Percentiles rank a stretch among this genome's conserved stretches.
Evolutionary conservation across 345 rosid species (phyloP).

Genomic region (Eucalyptus rudis): DNA sequence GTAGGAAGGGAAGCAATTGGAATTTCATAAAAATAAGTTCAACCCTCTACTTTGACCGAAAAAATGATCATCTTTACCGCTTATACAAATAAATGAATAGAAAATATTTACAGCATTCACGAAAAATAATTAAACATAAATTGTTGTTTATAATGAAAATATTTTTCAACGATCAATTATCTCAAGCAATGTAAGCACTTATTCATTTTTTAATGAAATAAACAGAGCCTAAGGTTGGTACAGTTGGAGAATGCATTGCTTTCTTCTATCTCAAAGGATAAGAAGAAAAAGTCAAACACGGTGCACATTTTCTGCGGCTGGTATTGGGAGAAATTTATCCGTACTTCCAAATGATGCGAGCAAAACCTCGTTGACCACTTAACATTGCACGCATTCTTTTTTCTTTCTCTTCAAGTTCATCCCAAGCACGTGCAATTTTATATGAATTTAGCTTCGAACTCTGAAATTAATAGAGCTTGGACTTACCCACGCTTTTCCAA

Average conservation of each 20-base stretch:
- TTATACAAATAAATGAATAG: no score
- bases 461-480: background rate
- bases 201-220: no score
- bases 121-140: no score
- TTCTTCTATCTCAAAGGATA: background rate
- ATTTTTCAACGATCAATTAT: no score
- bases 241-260: background rate
- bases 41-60: no score
- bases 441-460: background rate
- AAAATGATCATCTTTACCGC: no score
- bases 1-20: background rate
- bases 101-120: no score
- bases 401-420: background rate
- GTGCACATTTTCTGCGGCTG: background rate
- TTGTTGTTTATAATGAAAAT: no score
- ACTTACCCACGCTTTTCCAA: background rate
- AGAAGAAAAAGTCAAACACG: background rate
- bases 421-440: background rate
- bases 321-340: background rate
- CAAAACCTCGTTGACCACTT: background rate
- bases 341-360: background rate
- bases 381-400: background rate
- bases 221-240: background rate
- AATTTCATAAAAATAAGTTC: background rate
- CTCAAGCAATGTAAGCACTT: rapidly evolving